phyloP scores from a whole-genome alignment of 2,329 filamentous ascomycete genomes.

The Furcasterigmium furcatum region DNA sequence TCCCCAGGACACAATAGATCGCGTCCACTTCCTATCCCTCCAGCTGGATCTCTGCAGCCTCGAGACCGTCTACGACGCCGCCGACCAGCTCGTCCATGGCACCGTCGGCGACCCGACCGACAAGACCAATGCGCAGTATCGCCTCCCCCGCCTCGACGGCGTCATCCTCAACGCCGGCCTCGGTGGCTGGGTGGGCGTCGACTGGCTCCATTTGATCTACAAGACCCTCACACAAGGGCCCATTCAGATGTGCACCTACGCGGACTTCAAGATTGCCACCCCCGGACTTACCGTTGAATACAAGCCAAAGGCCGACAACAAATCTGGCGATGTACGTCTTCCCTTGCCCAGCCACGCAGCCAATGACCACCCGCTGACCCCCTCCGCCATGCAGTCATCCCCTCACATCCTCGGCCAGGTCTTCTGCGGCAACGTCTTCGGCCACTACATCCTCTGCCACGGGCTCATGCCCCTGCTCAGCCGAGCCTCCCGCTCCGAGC shows the following conservation, averaged over 20 bases:
- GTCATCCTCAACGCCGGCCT: conserved; percentile 86
- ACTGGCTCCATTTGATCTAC: conserved; percentile 60
- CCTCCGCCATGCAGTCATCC: conserved; percentile 36
- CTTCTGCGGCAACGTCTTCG: conserved; percentile 91
- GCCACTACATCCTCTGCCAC: conserved; percentile 87
- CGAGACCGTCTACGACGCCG: conserved; percentile 43
- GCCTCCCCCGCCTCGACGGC: conserved; percentile 70
- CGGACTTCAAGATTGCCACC: conserved; percentile 68
- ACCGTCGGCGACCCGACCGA: conserved; percentile 42
- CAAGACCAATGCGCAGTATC: conserved; percentile 22
- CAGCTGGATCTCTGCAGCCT: conserved; percentile 61
- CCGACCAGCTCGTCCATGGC: conserved; percentile 40
- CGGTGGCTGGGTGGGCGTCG: conserved; percentile 78
- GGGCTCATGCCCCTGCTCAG: conserved; percentile 72
- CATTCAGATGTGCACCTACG: conserved; percentile 70
- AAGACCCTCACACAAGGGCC: conserved; percentile 56
- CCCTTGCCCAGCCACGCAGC: too few relatives aligned
- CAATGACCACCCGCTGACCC: background rate
- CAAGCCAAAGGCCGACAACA: background rate
- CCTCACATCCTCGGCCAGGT: conserved; percentile 70
- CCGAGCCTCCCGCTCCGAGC: conserved; percentile 33
- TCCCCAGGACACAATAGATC: conserved; percentile 37
- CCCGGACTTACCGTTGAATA: conserved; percentile 24
- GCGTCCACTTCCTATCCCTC: conserved; percentile 57
- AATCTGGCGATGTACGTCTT: conserved; percentile 3